Base-by-base conservation (phyloP, 371 early-diverging fungal genomes). In the Actinomortierella ambigua region DNA sequence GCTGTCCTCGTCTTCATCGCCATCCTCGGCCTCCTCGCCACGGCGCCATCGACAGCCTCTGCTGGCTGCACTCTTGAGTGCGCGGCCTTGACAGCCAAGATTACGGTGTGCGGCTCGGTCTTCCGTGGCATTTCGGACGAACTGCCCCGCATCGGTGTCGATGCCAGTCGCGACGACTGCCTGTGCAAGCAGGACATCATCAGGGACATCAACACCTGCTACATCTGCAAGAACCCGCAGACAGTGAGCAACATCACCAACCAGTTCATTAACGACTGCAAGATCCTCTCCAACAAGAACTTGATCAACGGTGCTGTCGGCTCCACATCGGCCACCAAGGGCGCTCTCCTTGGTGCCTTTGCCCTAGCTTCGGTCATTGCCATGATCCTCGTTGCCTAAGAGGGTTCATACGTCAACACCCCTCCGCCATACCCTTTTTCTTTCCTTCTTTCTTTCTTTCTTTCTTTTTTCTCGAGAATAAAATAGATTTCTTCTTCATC, bases 261-360 rank as follows among this genome's bases (percentile, higher is more conserved):
- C 58, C 53, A 68, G 62, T 68, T 68, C 23, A 46, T 68, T 57
- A 28, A 54, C 8, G 62, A 68, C 28, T 68, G 68, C 62, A 57
- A 61, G 50, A 53, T 61, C 51, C 49, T 20, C 3, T 46, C 57
- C 50, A 29, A 57, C 50, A 53, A 53, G 42, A 20, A 27, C 40
- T 61, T 68, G 22, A 26, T 48, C 24, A 61, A 58, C 42, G 59
- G 53, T 29, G 58, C 55, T 22, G 34, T 11, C 34, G 34, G 7
- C 34, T 11, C 34, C 34, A n/a, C n/a, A n/a, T n/a, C n/a, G n/a
- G n/a, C n/a, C n/a, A 34, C 34, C 34, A 34, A 34, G 34, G 11
- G 34, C 11, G 34, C 34, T 11, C 34, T 34, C 11, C 7, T 34
- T 34, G 34, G 34, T 11, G 34, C 11, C 11, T 11, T 34, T 34